phyloP scores from a whole-genome alignment of 768 basidiomycete species.

The Lactarius quietus region DNA sequence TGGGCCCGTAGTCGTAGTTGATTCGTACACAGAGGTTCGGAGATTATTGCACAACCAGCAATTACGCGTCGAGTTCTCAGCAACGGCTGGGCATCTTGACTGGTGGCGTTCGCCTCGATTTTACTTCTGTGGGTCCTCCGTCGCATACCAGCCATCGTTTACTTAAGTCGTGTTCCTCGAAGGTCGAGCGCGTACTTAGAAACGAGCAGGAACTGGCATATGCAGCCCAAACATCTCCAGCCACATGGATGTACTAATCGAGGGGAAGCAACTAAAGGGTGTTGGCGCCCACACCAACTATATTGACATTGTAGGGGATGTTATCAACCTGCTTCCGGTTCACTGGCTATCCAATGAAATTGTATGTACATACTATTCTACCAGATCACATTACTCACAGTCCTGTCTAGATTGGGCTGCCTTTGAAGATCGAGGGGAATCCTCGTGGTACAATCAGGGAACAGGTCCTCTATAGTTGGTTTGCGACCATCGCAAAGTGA shows the following conservation, averaged over 20 bases:
- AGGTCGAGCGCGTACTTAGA: conserved; percentile 18
- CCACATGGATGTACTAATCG: conserved; percentile 12
- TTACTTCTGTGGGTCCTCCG: conserved; percentile 2
- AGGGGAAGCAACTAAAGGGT: conserved; percentile 35
- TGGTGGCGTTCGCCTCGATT: conserved; percentile 14
- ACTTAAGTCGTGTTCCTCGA: not conserved
- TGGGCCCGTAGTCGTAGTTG: conserved; percentile 11
- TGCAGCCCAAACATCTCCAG: conserved; percentile 4
- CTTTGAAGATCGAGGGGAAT: conserved; percentile 19
- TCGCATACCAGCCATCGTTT: not conserved
- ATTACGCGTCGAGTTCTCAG: conserved; percentile 4
- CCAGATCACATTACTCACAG: not conserved
- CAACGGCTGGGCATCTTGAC: conserved; percentile 10
- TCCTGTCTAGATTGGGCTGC: conserved; percentile 18
- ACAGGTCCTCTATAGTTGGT: conserved; percentile 9
- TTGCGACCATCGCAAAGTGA: conserved; percentile 20
- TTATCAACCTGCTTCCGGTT: conserved; percentile 59
- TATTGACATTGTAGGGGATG: conserved; percentile 63
- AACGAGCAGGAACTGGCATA: not conserved
- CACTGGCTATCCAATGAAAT: conserved; percentile 58
- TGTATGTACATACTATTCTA: conserved; percentile 38
- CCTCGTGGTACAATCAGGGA: conserved; percentile 12
- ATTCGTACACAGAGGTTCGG: conserved; percentile 5
- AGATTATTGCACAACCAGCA: not conserved
- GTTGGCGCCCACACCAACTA: conserved; percentile 32